Evolutionary conservation across 495 filamentous ascomycete species (phyloP), one percentile per base, ranked within the genome.

Genomic region (Alectoria sarmentosa): DNA sequence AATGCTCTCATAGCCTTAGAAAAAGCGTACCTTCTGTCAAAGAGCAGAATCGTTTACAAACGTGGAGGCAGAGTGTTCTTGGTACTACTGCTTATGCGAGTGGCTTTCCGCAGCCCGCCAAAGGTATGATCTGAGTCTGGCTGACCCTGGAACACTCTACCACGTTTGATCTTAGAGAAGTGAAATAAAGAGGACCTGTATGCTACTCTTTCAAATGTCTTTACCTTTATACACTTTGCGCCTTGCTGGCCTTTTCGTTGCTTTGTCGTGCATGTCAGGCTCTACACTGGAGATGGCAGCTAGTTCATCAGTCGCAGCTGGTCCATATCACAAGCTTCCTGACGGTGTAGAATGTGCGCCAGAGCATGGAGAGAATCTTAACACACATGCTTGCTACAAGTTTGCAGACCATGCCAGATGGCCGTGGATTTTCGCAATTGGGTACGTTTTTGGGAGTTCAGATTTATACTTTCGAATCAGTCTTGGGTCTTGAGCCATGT

Each of bases 321-420:
- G 30, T 34, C 52, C 30, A 55, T 55, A 55, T 55, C 52, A 28
- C 17, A 55, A 55, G 52, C 15, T 34, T 5, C 52, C 28, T 34
- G 52, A 55, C 23, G 52, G 34, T 8, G 30, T 55, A n/a, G 52
- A 19, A 55, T 55, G 52, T 34, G 28, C 52, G 52, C 52, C 30
- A 55, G 52, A 55, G 52, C 34, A 55, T 34, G 15, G 49, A 34
- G 30, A 55, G 30, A 34, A 34, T 55, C 52, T 55, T 21, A 5
- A 34, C 15, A 34, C 15, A 55, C 11, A 21, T 2, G 14, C 52
- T 34, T 55, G 52, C 30, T 34, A 55, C 21, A 34, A 7, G 30
- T 34, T 11, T 55, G 15, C 28, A 55, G 19, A 19, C 28, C 15
- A 55, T 55, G 52, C 52, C 30, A 32, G 52, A 55, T 17, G 52